Evolutionary conservation across 495 filamentous ascomycete genomes (phyloP), one percentile per base, ranked within the genome.

Genomic region (Penicillium ochrochloron): DNA sequence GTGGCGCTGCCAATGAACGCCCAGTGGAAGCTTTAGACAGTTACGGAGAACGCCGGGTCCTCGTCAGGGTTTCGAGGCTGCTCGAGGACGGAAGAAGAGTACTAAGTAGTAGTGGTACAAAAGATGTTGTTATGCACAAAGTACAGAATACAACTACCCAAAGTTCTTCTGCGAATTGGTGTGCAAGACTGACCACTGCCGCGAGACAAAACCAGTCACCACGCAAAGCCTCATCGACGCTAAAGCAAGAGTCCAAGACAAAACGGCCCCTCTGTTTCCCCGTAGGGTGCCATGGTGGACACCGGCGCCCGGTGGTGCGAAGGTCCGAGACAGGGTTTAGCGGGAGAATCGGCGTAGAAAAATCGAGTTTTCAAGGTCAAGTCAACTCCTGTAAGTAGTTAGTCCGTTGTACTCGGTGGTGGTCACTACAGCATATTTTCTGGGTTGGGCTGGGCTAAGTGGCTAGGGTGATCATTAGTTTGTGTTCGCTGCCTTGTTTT

Each of bases 401-500:
- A 44, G 19, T 19, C 19, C 7, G 42, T 21, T 15, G 42, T 44
- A 33, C 31, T 33, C 31, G 2, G 31, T 19, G 19, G 8, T 48
- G 21, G 44, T 21, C 9, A 23, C 48, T 19, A 23, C 48, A 25
- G 25, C 31, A 31, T 14, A 31, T 31, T 52, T 52, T 52, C 48
- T 15, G 48, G 48, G 23, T 52, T 27, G 48, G 48, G 27, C 15
- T 17, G 23, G 48, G 31, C 53, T 21, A 35, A 34, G 29, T 27
- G 29, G 48, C 14, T 48, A 23, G 44, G 44, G 44, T 25, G 44
- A 48, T 34, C 21, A 11, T 63, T 67, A 65, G 65, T 41, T 59
- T 69, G 37, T 61, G 56, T 19, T 19, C 57, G 55, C 58, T 71
- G 69, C 69, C 69, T 63, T 71, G 64, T 23, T 48, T 69, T 71